Evolutionary conservation across 768 basidiomycete genomes (phyloP).

Genomic region (Trametes meyenii): DNA sequence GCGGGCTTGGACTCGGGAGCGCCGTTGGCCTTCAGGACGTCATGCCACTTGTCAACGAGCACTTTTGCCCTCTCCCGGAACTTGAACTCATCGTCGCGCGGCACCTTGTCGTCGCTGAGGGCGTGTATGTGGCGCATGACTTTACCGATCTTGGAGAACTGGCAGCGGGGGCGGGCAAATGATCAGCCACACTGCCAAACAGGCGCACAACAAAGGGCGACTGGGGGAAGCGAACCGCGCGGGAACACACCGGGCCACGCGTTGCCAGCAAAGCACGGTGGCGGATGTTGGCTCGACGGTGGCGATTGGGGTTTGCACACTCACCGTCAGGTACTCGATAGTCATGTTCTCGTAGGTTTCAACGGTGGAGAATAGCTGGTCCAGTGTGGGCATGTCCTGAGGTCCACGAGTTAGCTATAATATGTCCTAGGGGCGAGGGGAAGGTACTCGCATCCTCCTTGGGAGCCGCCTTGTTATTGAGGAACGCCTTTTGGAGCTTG

Average conservation of each 20-base stretch:
- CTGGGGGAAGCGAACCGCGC: conserved; percentile 22
- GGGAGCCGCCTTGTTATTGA: conserved; percentile 65
- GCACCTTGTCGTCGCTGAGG: conserved; percentile 56
- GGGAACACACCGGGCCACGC: conserved; percentile 21
- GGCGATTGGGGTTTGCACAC: conserved; percentile 26
- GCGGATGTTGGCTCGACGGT: conserved; percentile 9
- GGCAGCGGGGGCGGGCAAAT: conserved; percentile 14
- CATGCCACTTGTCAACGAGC: conserved; percentile 72
- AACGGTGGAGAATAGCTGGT: conserved; percentile 73
- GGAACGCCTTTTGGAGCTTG: conserved; percentile 84
- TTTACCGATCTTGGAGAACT: conserved; percentile 84
- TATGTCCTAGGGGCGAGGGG: neutral
- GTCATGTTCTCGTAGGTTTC: conserved; percentile 78
- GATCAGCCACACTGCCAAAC: conserved; percentile 25
- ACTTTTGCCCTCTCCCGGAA: conserved; percentile 71
- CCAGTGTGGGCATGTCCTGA: conserved; percentile 78
- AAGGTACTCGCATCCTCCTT: conserved; percentile 59
- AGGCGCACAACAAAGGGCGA: conserved; percentile 19
- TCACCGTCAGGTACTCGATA: conserved; percentile 69
- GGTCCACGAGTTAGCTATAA: conserved; percentile 14
- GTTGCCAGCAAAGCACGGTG: conserved; percentile 36
- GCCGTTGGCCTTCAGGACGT: conserved; percentile 45
- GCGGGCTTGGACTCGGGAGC: conserved; percentile 29
- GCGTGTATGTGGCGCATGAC: conserved; percentile 87
- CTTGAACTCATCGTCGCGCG: conserved; percentile 65